Conservation (phyloP, 129 eudicot species). For the Ambrosia trifida region DNA sequence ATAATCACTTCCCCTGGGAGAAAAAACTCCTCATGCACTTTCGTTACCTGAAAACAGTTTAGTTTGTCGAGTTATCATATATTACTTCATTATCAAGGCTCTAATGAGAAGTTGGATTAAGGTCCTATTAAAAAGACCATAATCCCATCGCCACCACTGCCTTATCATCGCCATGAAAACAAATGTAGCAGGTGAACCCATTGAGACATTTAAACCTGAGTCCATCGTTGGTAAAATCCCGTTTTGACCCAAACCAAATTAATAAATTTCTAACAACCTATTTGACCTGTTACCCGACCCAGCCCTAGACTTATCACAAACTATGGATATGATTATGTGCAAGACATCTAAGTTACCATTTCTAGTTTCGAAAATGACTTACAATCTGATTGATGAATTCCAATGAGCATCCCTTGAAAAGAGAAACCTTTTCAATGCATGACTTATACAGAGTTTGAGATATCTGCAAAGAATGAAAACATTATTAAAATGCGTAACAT, state of each 20-base stretch:
- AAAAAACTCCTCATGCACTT: conserved; percentile 93
- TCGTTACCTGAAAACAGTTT: conserved; percentile 58
- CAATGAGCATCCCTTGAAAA: conserved; percentile 74
- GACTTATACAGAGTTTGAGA: conserved; percentile 71
- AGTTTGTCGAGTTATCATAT: conserved; percentile 9
- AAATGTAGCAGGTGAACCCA: too few species aligned
- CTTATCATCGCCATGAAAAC: too few species aligned
- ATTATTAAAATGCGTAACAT: background rate
- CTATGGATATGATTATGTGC: background rate
- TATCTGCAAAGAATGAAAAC: conserved; percentile 56
- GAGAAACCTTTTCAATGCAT: conserved; percentile 59
- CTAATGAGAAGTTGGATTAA: background rate
- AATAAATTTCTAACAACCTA: too few species aligned
- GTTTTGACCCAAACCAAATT: too few species aligned
- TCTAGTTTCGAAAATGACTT: conserved; percentile 36
- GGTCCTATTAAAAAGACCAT: background rate
- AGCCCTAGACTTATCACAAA: background rate
- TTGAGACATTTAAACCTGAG: too few species aligned
- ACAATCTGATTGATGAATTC: conserved; percentile 95
- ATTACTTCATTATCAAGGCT: background rate
- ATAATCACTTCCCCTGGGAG: conserved; percentile 98
- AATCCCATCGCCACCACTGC: too few species aligned
- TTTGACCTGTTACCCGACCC: too few species aligned
- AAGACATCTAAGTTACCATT: background rate
- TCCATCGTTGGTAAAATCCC: too few species aligned